These are phyloP conservation scores for Comarum palustre DNA, from an alignment of 306 rosid species.

Conservation along the genomic window DNA sequence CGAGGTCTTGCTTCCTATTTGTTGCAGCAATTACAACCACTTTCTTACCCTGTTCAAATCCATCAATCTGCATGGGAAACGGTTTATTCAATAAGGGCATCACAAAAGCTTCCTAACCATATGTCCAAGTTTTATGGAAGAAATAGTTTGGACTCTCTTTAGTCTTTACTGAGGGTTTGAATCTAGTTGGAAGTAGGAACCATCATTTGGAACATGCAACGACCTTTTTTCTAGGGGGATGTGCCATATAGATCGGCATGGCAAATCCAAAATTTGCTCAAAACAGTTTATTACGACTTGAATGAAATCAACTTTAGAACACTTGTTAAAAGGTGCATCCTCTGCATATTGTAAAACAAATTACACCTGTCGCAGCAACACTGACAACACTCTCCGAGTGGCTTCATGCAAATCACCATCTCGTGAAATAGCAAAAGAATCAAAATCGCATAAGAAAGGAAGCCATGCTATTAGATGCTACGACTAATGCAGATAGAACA, in stretches of 20 bases:
- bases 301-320: not conserved
- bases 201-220: not conserved
- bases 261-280: not conserved
- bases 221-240: too few relatives aligned
- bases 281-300: not conserved
- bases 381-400: constrained; percentile 75
- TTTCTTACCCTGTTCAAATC: constrained; percentile 87
- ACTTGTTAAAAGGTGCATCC: not conserved
- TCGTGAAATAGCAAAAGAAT: constrained; percentile 81
- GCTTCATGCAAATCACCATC: constrained; percentile 88
- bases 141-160: not conserved
- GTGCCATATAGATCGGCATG: not conserved
- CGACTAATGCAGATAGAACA: not conserved
- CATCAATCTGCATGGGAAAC: constrained; percentile 72
- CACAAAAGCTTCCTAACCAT: not conserved
- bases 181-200: not conserved
- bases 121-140: not conserved
- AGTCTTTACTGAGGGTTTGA: not conserved
- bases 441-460: constrained; percentile 26
- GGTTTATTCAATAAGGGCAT: not conserved
- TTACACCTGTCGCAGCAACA: constrained; percentile 53
- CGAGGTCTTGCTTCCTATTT: constrained; percentile 93
- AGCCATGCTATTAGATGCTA: not conserved
- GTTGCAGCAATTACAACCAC: constrained; percentile 93
- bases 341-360: not conserved